Conservation (phyloP, 257 asterid species). For the Gentiana macrophylla region DNA sequence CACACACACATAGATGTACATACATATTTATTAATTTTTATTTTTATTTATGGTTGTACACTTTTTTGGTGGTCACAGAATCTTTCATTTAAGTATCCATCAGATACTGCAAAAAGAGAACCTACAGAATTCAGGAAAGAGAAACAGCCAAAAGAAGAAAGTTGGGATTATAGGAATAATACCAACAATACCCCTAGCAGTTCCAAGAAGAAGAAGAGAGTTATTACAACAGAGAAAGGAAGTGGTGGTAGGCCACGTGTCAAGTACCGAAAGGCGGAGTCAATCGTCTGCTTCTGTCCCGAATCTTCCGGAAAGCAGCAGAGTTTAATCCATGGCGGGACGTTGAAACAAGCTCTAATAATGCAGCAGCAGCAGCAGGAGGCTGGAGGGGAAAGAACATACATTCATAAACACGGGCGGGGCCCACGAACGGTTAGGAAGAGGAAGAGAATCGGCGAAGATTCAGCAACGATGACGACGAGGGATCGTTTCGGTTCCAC, state of each 20-base stretch:
- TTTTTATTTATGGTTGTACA: neutral
- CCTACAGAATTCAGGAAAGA: conserved; percentile 32
- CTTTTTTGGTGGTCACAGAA: conserved; percentile 32
- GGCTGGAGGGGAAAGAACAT: conserved; percentile 25
- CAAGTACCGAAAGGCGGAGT: conserved; percentile 32
- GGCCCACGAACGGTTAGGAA: conserved; percentile 69
- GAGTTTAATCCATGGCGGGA: conserved; percentile 30
- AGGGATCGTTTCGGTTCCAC: conserved; percentile 21
- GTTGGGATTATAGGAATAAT: conserved; percentile 28
- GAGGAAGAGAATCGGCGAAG: conserved; percentile 67
- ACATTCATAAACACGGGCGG: conserved; percentile 60
- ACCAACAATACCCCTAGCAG: conserved; percentile 31
- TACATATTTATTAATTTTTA: neutral
- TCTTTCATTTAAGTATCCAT: conserved; percentile 33
- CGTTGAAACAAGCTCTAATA: conserved; percentile 45
- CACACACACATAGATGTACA: too few relatives aligned
- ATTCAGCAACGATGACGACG: conserved; percentile 28
- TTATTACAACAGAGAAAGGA: conserved; percentile 47
- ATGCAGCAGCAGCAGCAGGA: conserved; percentile 19
- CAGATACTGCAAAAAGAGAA: conserved; percentile 41
- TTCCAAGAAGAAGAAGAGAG: conserved; percentile 39
- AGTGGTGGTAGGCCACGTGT: conserved; percentile 70
- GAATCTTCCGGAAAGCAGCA: conserved; percentile 26
- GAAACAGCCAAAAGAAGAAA: conserved; percentile 39
- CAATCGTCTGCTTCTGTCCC: conserved; percentile 16